Evolutionary conservation across 2,329 filamentous ascomycete species (phyloP).

Genomic region (Hymenoscyphus infarciens): DNA sequence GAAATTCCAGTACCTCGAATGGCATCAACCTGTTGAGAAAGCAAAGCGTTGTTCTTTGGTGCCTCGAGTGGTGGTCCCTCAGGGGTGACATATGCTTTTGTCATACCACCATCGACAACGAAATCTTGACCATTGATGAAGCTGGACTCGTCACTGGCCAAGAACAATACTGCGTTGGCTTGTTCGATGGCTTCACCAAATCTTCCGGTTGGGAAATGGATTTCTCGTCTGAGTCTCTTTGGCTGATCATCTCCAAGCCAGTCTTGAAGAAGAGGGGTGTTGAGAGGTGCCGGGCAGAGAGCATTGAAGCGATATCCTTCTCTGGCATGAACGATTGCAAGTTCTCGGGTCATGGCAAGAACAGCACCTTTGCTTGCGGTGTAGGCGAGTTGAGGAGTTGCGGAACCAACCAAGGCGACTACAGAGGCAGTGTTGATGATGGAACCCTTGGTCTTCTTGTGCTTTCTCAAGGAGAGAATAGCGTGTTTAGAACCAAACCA

Average conservation of each 20-base stretch:
- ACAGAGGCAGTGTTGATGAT: conserved; percentile 75
- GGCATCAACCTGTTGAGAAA: conserved; percentile 35
- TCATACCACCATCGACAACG: conserved; percentile 94
- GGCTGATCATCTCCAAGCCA: conserved; percentile 70
- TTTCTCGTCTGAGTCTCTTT: conserved; percentile 67
- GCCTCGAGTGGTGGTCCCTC: conserved; percentile 54
- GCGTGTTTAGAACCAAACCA: conserved; percentile 76
- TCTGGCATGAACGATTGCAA: conserved; percentile 70
- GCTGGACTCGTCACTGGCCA: conserved; percentile 71
- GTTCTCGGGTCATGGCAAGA: conserved; percentile 67
- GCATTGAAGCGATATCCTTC: conserved; percentile 75
- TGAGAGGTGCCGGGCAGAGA: conserved; percentile 69
- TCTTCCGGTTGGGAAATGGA: conserved; percentile 71
- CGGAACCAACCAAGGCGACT: conserved; percentile 68
- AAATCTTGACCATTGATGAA: conserved; percentile 81
- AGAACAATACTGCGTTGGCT: conserved; percentile 69
- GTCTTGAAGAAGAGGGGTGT: conserved; percentile 72
- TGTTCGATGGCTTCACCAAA: conserved; percentile 78
- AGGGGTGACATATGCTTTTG: conserved; percentile 77
- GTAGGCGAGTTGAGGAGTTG: conserved; percentile 71
- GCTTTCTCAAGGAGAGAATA: conserved; percentile 60
- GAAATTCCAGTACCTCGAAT: conserved; percentile 30
- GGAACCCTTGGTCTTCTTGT: conserved; percentile 63
- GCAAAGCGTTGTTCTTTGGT: conserved; percentile 45
- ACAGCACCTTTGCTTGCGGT: conserved; percentile 76